Evolutionary conservation across 2,329 filamentous ascomycete species (phyloP).

Genomic region (Sphaceloma murrayae): DNA sequence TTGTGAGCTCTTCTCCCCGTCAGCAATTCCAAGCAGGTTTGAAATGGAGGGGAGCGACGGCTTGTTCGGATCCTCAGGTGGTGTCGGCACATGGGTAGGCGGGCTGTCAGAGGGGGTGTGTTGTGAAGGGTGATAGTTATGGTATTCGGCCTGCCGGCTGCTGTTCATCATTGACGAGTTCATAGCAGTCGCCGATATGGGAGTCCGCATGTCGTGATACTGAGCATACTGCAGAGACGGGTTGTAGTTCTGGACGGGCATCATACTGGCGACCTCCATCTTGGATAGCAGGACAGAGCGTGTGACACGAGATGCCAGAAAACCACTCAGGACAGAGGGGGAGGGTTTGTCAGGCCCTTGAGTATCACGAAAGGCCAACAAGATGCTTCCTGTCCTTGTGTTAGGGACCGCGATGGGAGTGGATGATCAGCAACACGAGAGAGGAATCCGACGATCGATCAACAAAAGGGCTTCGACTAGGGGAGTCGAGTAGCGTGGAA

Average conservation of each 20-base stretch:
- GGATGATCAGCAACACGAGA: conserved; percentile 15
- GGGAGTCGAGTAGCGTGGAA: conserved; percentile 14
- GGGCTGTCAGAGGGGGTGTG: conserved; percentile 5
- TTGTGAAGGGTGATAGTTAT: conserved; percentile 10
- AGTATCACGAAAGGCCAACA: conserved; percentile 5
- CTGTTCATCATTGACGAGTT: conserved; percentile 12
- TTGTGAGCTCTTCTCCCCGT: conserved; percentile 47
- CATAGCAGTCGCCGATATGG: conserved; percentile 15
- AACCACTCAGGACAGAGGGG: not conserved
- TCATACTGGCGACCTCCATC: conserved; percentile 20
- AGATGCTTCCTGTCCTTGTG: conserved; percentile 8
- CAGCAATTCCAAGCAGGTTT: conserved; percentile 73
- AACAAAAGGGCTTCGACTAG: conserved; percentile 12
- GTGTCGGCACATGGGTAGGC: conserved; percentile 3
- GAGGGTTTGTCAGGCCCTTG: conserved; percentile 5
- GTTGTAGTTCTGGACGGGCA: conserved; percentile 17
- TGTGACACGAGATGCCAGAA: conserved; percentile 1
- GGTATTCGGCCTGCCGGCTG: conserved; percentile 15
- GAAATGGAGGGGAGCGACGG: conserved; percentile 91
- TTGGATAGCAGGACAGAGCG: conserved; percentile 11
- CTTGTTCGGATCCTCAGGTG: conserved; percentile 55
- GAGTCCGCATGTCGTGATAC: conserved; percentile 18
- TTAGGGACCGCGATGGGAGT: conserved; percentile 13
- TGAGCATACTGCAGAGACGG: conserved; percentile 16
- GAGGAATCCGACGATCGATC: conserved; percentile 16